Evolutionary conservation across 345 rosid genomes (phyloP), one percentile per base, ranked within the genome.

Genomic region (Alliaria petiolata): DNA sequence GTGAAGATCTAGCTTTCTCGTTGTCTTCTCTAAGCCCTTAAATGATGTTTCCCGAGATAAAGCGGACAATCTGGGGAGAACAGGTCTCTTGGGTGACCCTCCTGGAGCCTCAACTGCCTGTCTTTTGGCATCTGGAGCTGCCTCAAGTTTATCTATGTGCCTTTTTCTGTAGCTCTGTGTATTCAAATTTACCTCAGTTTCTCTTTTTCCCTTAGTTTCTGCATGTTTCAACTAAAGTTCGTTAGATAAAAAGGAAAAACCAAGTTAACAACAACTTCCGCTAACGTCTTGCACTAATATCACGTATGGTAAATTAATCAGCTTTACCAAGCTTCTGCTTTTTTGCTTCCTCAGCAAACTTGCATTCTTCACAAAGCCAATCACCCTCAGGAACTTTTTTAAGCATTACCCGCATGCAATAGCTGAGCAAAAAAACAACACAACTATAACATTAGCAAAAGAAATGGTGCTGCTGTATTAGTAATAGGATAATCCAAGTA

Each of bases 281-380:
- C 36, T 45, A 53, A 44, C 17, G 70, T 64, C 22, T 67, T 16
- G 40, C 61, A 67, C 56, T 11, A 43, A 16, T 35, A 16, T 68
- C 79, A 76, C 38, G 66, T 35, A 63, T 20, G 57, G n/a, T 62
- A 62, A 16, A 14, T 39, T 35, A 8, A 67, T 76, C 59, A 39
- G 56, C 67, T 69, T 78, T 81, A 87, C 90, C 95, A 80, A 72
- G 85, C 78, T 85, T 86, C 51, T 54, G 87, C 51, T 62, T 85
- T 74, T 83, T 89, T 70, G 63, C 80, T 78, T 84, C 87, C 82
- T 87, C 96, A 10, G 84, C 69, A 64, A 84, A 66, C 80, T 88
- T 83, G 86, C 99, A 95, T 76, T 87, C 98, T 81, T 92, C 99
- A 73, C 99, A 95, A 35, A 92, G 85, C 99, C 99, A 95, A 53